Conservation (phyloP, 306 rosid genomes). For the Prunus mume region DNA sequence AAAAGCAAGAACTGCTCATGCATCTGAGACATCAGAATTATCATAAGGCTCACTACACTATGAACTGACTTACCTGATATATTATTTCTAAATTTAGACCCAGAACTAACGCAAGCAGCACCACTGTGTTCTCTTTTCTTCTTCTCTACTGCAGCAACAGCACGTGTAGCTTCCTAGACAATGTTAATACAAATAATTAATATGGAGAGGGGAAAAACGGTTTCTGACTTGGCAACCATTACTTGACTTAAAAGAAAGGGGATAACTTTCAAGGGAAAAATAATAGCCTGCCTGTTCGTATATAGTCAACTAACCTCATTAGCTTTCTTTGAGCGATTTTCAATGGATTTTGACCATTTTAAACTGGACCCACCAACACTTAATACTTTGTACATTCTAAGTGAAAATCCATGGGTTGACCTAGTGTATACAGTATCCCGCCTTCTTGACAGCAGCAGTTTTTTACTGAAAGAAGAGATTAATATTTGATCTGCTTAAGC, state of each 20-base stretch:
- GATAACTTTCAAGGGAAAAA: conserved; percentile 9
- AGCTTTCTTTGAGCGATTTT: conserved; percentile 78
- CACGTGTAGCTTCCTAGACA: conserved; percentile 84
- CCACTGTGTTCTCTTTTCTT: conserved; percentile 75
- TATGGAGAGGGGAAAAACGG: conserved; percentile 6
- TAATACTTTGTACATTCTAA: conserved; percentile 85
- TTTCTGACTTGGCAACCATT: conserved; percentile 12
- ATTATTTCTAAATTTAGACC: conserved; percentile 53
- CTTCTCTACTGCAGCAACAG: conserved; percentile 93
- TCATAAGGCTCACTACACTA: conserved; percentile 12
- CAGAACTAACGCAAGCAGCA: conserved; percentile 41
- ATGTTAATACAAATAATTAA: conserved; percentile 21
- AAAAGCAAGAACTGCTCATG: conserved; percentile 3
- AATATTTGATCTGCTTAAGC: conserved; percentile 25
- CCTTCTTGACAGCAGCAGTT: conserved; percentile 73
- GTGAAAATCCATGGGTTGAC: conserved; percentile 85
- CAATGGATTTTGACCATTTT: conserved; percentile 98
- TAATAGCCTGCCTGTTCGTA: not conserved
- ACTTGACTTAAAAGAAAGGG: not conserved
- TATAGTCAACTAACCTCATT: conserved; percentile 74
- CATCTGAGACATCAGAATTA: conserved; percentile 8
- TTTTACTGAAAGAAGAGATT: conserved; percentile 54
- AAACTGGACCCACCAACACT: conserved; percentile 94
- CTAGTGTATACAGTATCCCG: conserved; percentile 85
- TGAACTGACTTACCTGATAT: conserved; percentile 49